Conservation (phyloP, 2,329 filamentous ascomycete species). For the Talaromyces sp. region DNA sequence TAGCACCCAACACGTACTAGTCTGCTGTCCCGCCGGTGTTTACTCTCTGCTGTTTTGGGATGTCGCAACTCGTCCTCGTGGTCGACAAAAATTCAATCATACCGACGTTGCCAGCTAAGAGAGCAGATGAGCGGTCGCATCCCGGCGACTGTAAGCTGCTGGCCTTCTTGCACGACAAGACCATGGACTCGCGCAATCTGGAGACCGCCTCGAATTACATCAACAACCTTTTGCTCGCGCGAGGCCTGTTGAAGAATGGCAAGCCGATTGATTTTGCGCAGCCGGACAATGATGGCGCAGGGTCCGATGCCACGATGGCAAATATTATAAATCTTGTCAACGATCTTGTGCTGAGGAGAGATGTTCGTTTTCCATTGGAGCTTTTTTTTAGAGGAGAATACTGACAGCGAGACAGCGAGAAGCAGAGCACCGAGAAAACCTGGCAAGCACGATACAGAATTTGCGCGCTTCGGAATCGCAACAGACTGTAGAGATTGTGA, state of each 20-base stretch:
- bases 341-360: constrained; percentile 82
- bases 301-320: constrained; percentile 66
- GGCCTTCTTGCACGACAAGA: neutral
- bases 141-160: neutral
- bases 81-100: constrained; percentile 7
- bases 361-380: constrained; percentile 55
- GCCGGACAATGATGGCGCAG: constrained; percentile 54
- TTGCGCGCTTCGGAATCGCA: constrained; percentile 71
- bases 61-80: constrained; percentile 8
- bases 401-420: constrained; percentile 59
- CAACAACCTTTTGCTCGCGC: constrained; percentile 61
- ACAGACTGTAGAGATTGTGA: constrained; percentile 63
- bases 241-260: constrained; percentile 56
- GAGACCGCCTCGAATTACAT: constrained; percentile 60
- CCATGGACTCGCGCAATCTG: constrained; percentile 47
- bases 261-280: constrained; percentile 70
- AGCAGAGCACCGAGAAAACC: constrained; percentile 77
- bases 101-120: neutral
- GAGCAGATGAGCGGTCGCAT: neutral
- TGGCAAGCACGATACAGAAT: constrained; percentile 71
- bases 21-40: constrained; percentile 27
- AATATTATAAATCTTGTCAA: constrained; percentile 90
- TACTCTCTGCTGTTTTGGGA: constrained; percentile 41
- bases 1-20: neutral
- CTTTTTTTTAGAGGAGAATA: constrained; percentile 8